Evolutionary conservation across 1,284 basidiomycete genomes (phyloP).

Genomic region (Boletus albobrunnescens): DNA sequence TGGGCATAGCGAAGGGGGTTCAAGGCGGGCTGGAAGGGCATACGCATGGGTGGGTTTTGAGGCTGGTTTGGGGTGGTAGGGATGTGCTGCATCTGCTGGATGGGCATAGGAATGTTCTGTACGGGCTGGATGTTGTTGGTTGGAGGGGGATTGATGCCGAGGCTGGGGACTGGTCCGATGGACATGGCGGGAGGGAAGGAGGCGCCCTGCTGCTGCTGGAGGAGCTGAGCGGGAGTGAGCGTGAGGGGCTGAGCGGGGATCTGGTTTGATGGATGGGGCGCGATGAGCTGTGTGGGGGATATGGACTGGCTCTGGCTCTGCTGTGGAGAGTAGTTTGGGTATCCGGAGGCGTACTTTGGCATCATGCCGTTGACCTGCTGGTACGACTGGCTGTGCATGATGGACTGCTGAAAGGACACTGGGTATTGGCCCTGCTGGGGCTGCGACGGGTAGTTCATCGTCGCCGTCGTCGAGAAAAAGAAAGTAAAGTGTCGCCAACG

Average conservation of each 20-base stretch:
- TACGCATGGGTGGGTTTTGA: slow-evolving; percentile 21
- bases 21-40: slow-evolving; percentile 15
- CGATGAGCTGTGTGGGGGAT: slow-evolving; percentile 30
- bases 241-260: slow-evolving; percentile 22
- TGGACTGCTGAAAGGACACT: slow-evolving; percentile 21
- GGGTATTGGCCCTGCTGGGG: slow-evolving; percentile 24
- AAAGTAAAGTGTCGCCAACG: slow-evolving; percentile 3
- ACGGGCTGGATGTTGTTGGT: slow-evolving; percentile 7
- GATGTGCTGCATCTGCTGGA: slow-evolving; percentile 21
- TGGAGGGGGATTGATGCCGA: slow-evolving; percentile 11
- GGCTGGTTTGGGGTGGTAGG: slow-evolving; percentile 8
- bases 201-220: slow-evolving; percentile 28
- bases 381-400: slow-evolving; percentile 16
- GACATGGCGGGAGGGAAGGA: slow-evolving; percentile 3
- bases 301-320: slow-evolving; percentile 17
- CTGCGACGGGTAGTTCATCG: slow-evolving; percentile 28
- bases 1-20: slow-evolving; percentile 21
- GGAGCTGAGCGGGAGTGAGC: slow-evolving; percentile 30
- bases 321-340: slow-evolving; percentile 8
- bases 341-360: slow-evolving; percentile 18
- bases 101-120: slow-evolving; percentile 4
- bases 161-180: slow-evolving; percentile 6
- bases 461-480: neutral
- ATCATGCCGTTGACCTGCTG: slow-evolving; percentile 23
- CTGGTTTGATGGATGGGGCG: slow-evolving; percentile 11